A percentile compares a stretch with the other conserved stretches of the same genome.
Conservation (phyloP, 2,329 filamentous ascomycete genomes). For the Calcarisporium arbuscula region DNA sequence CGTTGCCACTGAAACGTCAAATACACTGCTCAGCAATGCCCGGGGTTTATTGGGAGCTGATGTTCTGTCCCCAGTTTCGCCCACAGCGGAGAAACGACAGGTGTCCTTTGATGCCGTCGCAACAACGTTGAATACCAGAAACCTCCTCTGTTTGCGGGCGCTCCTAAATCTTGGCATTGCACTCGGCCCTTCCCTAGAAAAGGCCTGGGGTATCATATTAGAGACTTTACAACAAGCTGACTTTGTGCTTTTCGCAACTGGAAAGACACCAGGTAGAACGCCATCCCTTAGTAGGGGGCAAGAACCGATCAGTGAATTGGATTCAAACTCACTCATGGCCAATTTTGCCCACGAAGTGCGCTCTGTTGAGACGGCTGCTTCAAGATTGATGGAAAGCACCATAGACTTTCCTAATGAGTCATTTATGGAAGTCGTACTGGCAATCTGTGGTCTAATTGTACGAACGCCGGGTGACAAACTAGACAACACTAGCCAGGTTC, state of each 20-base stretch:
- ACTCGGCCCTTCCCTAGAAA: constrained; percentile 76
- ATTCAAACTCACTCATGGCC: constrained; percentile 44
- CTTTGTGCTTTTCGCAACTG: constrained; percentile 67
- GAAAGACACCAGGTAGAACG: constrained; percentile 47
- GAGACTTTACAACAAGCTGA: constrained; percentile 92
- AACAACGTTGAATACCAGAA: constrained; percentile 71
- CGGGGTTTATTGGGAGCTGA: constrained; percentile 70
- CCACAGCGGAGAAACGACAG: constrained; percentile 52
- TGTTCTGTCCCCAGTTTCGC: constrained; percentile 53
- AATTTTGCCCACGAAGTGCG: constrained; percentile 77
- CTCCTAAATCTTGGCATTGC: constrained; percentile 94
- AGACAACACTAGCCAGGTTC: constrained; percentile 11
- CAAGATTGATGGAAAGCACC: constrained; percentile 84
- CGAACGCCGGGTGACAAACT: constrained; percentile 18
- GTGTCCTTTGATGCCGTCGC: constrained; percentile 47
- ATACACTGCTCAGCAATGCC: constrained; percentile 62
- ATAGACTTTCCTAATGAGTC: constrained; percentile 79
- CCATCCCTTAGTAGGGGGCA: constrained; percentile 37
- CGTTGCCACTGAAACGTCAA: constrained; percentile 40
- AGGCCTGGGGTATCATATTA: constrained; percentile 84
- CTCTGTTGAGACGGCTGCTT: constrained; percentile 82
- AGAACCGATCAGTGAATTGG: constrained; percentile 45
- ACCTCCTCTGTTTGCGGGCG: constrained; percentile 82
- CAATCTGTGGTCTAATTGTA: constrained; percentile 66
- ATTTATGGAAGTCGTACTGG: constrained; percentile 70